A percentile compares a stretch with the other conserved stretches of the same genome.
phyloP scores from a whole-genome alignment of 148 eudicot species.

The Silene conica region DNA sequence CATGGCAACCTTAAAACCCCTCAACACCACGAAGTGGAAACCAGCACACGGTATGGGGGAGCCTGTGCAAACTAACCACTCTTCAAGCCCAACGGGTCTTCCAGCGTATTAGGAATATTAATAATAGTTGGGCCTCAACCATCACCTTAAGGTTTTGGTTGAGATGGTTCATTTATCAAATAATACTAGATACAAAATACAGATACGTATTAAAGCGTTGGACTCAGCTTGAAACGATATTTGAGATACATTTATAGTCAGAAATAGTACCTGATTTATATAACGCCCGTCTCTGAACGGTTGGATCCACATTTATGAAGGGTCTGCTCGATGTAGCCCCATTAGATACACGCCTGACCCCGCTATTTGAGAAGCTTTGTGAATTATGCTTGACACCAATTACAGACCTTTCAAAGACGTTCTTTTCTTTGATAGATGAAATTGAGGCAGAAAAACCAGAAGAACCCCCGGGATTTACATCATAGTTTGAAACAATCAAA shows the following conservation, averaged over 20 bases:
- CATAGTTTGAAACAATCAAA: slow-evolving; percentile 8
- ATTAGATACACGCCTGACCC: slow-evolving; percentile 10
- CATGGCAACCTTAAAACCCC: no score
- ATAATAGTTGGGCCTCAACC: no score
- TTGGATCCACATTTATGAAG: slow-evolving; percentile 16
- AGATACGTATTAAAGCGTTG: no score
- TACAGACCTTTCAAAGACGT: slow-evolving; percentile 6
- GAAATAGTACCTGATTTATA: slow-evolving; percentile 33
- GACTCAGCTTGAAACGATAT: no score
- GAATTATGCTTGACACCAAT: slow-evolving; percentile 11
- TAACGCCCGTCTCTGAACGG: slow-evolving; percentile 16
- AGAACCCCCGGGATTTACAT: slow-evolving; percentile 6
- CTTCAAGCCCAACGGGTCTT: no score
- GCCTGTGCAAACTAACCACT: no score
- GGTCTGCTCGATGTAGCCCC: slow-evolving; percentile 18
- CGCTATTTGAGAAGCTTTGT: slow-evolving; percentile 13
- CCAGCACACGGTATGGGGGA: no score
- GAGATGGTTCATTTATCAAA: no score
- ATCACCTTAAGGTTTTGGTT: no score
- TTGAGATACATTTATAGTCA: no score
- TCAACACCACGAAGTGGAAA: no score
- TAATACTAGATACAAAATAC: slow-evolving; percentile 18
- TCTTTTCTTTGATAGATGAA: slow-evolving; percentile 1
- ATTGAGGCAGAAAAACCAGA: slow-evolving; percentile 17
- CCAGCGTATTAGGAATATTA: no score